phyloP scores from a whole-genome alignment of 2,329 filamentous ascomycete species.

The Monosporascus sp. region DNA sequence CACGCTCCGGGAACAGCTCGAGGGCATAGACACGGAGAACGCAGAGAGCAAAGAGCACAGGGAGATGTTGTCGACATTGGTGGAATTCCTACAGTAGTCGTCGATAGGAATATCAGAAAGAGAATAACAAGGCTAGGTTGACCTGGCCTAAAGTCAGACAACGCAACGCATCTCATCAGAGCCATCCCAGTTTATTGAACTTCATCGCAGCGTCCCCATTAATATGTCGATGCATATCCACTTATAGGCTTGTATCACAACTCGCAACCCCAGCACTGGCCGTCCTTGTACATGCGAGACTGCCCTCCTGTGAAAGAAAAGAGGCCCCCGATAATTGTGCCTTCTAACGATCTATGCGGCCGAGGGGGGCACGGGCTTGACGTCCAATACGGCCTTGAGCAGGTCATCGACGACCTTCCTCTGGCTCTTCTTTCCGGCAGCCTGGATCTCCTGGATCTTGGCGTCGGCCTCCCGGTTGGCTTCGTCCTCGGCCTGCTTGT shows the following conservation, averaged over 20 bases:
- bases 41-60: conserved; percentile 52
- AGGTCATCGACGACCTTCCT: conserved; percentile 77
- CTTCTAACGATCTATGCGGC: conserved; percentile 7
- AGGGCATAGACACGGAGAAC: conserved; percentile 44
- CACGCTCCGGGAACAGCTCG: conserved; percentile 60
- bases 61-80: conserved; percentile 50
- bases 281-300: no score
- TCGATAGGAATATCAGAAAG: conserved; percentile 1
- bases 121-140: no score
- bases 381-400: conserved; percentile 77
- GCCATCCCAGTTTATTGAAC: no score
- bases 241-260: no score
- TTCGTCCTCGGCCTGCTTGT: conserved; percentile 72
- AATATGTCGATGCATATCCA: no score
- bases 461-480: conserved; percentile 75
- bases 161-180: no score
- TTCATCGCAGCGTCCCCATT: no score
- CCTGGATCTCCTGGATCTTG: conserved; percentile 78
- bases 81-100: conserved; percentile 40
- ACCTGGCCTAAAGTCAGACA: no score
- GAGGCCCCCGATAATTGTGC: no score
- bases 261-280: no score
- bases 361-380: conserved; percentile 60
- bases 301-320: no score
- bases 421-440: conserved; percentile 73